Evolutionary conservation across 2,329 filamentous ascomycete species (phyloP), one percentile per base, ranked within the genome.

Genomic region (Canariomyces notabilis): DNA sequence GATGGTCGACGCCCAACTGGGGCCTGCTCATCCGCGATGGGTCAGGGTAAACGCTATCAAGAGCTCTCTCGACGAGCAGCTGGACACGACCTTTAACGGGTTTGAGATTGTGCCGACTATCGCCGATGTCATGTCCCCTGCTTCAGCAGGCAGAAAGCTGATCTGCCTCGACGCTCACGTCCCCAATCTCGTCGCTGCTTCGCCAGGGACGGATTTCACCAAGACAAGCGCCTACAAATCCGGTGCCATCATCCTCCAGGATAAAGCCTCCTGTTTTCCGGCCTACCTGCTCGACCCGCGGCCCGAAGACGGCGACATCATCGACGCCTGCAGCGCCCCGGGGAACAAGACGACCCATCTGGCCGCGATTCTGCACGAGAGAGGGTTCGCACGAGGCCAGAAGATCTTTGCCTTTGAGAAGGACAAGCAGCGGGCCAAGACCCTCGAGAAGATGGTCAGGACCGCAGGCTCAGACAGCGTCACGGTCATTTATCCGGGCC

Each of bases 271-370:
- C 1, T 98, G 93, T 62, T 96, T 98, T 60, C 93, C 93, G 0
- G 93, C 91, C 1, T 93, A 93, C 61, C 72, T 98, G 2, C 72
- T 98, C 0, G 75, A 95, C 42, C 81, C 85, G 0, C 69, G 69
- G 0, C 69, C 79, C 7, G 72, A 78, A 47, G 79, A 84, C 53
- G 88, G 88, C 19, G 82, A 93, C 59, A 72, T 94, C 7, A 79
- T 97, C n/a, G 93, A 98, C 65, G 87, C 87, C 0, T 97, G 91
- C 63, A 88, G 93, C 0, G 93, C 93, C 1, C 93, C 93, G 1
- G 93, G 93, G 5, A 98, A 98, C 66, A 98, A 98, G 68, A 97
- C 93, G 1, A 97, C 91, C 6, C 93, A 97, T 64, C 69, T 95
- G 37, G 89, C 90, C 0, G 85, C 89, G 2, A 79, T 96, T 4